A percentile compares a stretch with the other conserved stretches of the same genome.
phyloP scores from a whole-genome alignment of 805 yeast species.

The Saturnispora bothae region DNA sequence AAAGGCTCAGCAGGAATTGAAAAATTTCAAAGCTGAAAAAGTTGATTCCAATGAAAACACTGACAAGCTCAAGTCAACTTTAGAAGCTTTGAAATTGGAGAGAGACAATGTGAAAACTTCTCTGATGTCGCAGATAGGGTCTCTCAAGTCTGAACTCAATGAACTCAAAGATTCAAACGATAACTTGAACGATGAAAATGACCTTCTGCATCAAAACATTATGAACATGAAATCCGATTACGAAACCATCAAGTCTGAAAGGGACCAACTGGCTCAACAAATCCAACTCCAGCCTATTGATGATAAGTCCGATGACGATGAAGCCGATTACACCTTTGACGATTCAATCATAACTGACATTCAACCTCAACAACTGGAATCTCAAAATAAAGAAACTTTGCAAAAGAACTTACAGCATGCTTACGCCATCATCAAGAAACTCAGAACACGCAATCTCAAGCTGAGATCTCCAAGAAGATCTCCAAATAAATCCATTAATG shows the following conservation, averaged over 20 bases:
- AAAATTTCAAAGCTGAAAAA: slow-evolving; percentile 30
- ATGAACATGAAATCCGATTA: slow-evolving; percentile 16
- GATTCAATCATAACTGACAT: slow-evolving; percentile 23
- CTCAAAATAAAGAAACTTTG: slow-evolving; percentile 56
- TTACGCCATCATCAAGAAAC: slow-evolving; percentile 48
- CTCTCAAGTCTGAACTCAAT: slow-evolving; percentile 32
- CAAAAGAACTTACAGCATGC: slow-evolving; percentile 56
- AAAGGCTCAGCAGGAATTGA: slow-evolving; percentile 32
- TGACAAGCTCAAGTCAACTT: slow-evolving; percentile 32
- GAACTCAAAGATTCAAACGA: slow-evolving; percentile 42
- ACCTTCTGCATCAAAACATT: slow-evolving; percentile 36
- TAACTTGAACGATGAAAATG: slow-evolving; percentile 62
- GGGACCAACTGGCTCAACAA: slow-evolving; percentile 14
- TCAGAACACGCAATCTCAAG: slow-evolving; percentile 28
- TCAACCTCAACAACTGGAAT: slow-evolving; percentile 25
- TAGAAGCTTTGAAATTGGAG: slow-evolving; percentile 36
- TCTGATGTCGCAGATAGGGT: slow-evolving; percentile 27
- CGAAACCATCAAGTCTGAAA: slow-evolving; percentile 12
- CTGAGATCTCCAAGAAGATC: slow-evolving; percentile 5
- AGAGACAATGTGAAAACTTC: slow-evolving; percentile 32
- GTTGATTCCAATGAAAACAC: slow-evolving; percentile 16
- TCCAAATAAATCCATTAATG: slow-evolving; percentile 2
- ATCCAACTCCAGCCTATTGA: slow-evolving; percentile 6
- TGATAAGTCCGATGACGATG: slow-evolving; percentile 15
- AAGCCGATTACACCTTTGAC: slow-evolving; percentile 27